Evolutionary conservation across 352 stramenopile genomes (phyloP), one percentile per base, ranked within the genome.

Genomic region (Peronospora belbahrii): DNA sequence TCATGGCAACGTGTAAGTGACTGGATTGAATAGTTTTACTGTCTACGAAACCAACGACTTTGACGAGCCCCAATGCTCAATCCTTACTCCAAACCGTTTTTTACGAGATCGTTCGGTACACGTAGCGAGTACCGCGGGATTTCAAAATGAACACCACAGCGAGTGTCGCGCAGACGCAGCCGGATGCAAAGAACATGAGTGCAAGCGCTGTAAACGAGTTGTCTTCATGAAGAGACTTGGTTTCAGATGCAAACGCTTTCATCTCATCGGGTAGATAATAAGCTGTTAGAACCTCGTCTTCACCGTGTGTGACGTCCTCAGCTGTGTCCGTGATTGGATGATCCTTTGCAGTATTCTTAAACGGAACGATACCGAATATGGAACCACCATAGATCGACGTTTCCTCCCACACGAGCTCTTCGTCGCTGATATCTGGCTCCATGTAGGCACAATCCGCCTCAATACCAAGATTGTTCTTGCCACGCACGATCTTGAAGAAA

Each of bases 401-500:
- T 46, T 88, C 71, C 36, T 92, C 80, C 72, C 74, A 88, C 49
- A 92, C 74, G 11, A 92, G 62, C 52, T 88, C 75, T 56, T 89
- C 74, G 13, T 89, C 74, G 35, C 51, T 79, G 17, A 89, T 85
- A 35, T 89, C 78, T 2, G 89, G 89, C 28, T 94, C 72, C 49
- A 93, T 73, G 58, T 80, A 97, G 19, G 70, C 71, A 58, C 88
- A 97, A 58, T 96, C 70, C 31, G 66, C 74, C 40, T 97, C 90
- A 22, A 97, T 95, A 3, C 76, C 83, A 6, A 97, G 62, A 52
- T 96, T 94, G 85, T 97, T 96, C 17, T 75, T 85, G 20, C 92
- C 92, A 10, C 84, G 77, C 22, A 94, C 70, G 52, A 99, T 89
- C 56, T 95, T 88, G 67, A 98, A 97, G 58, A 95, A 98, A 25